These are phyloP conservation scores for Sisymbrium irio DNA, from an alignment of 345 rosid genomes.

Conservation along the genomic window DNA sequence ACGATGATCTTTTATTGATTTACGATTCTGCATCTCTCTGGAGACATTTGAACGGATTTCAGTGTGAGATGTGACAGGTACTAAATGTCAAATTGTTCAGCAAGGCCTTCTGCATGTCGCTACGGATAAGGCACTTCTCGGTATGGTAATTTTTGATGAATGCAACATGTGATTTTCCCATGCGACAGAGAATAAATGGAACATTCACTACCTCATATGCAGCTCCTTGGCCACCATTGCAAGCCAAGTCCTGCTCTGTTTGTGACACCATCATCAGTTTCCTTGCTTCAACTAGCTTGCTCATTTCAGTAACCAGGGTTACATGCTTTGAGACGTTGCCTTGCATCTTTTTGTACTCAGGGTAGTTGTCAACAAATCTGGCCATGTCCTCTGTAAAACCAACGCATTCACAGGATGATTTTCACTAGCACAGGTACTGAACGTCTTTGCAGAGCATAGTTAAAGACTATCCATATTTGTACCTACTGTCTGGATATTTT, in stretches of 20 bases:
- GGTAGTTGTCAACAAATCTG: slow-evolving; percentile 94
- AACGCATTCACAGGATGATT: slow-evolving; percentile 23
- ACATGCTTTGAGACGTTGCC: slow-evolving; percentile 99
- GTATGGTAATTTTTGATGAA: neutral
- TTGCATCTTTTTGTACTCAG: slow-evolving; percentile 94
- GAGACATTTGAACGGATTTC: neutral
- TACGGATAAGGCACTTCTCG: neutral
- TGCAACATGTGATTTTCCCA: neutral
- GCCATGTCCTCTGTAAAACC: slow-evolving; percentile 91
- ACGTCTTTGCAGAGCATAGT: neutral
- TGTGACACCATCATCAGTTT: slow-evolving; percentile 92
- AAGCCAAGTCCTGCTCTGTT: slow-evolving; percentile 96
- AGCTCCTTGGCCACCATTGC: slow-evolving; percentile 97
- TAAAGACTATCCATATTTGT: slow-evolving; percentile 29
- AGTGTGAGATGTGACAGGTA: neutral
- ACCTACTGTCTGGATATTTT: slow-evolving; percentile 95
- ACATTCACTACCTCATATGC: slow-evolving; percentile 78
- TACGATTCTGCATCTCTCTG: neutral
- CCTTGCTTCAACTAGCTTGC: slow-evolving; percentile 88
- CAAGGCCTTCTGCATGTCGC: slow-evolving; percentile 10
- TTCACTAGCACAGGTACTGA: slow-evolving; percentile 1
- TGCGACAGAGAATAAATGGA: slow-evolving; percentile 4
- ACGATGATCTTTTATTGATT: neutral
- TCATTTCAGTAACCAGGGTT: slow-evolving; percentile 93
- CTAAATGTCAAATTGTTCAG: neutral